Base-by-base conservation (phyloP, 73 alveolate species). In the Blepharisma japonicum region DNA sequence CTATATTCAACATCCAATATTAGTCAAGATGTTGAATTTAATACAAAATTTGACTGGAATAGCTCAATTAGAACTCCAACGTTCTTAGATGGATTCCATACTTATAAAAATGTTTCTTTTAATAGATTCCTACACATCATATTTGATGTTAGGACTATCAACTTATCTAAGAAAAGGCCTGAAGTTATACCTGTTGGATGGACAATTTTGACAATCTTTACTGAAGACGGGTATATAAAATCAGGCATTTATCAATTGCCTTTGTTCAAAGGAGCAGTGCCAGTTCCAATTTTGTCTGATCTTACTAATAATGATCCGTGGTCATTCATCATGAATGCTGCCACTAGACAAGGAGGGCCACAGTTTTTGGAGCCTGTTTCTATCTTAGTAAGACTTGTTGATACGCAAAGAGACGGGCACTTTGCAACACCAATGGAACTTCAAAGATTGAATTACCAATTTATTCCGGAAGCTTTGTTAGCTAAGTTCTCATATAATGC, bases 331-430 rank as follows among this genome's bases (percentile, higher is more conserved):
- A 81, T 80, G 8, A 85, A 72, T 55, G 48, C 81, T n/a, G 80
- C 51, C 71, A 39, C 32, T 6, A 82, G 81, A 46, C 74, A 79
- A 21, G 80, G 55, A 51, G 79, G 89, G 55, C 88, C 92, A 93
- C 86, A 80, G 71, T 89, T 70, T 54, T 77, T 82, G 67, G 92
- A 91, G 9, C 87, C 90, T 55, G 84, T 85, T 51, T 85, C 96
- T 1, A 77, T 89, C 6, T 86, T 89, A 11, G 92, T 90, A 11
- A 87, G 97, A 79, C 72, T 91, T 6, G 79, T 89, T n/a, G 97
- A 91, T 89, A 83, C 93, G 6, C 83, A 89, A 71, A 86, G 97
- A 79, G 90, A 91, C 61, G 97, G 97, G 0, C 96, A 91, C 72
- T 89, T 77, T 76, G 71, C 86, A 50, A 80, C 77, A 68, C 81